Base-by-base conservation (phyloP, 208 protist species). In the Acanthamoeba healyi region DNA sequence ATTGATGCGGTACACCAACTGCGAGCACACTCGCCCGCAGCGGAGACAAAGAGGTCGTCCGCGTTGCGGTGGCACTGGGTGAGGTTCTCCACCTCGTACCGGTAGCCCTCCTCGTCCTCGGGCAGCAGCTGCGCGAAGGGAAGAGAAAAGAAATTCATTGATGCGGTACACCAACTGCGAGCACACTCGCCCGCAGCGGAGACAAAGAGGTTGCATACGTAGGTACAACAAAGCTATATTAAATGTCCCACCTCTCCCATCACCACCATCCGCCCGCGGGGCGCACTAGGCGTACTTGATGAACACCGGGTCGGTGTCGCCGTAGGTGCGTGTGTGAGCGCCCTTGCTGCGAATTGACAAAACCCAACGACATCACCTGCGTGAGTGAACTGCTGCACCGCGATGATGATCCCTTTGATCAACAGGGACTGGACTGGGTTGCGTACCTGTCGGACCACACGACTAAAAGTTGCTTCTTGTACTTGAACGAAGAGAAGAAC, bases 381-480 rank as follows among this genome's bases (percentile, higher is more conserved):
- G 65, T 24, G 17, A 3, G 61, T n/a, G 61, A 70, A 36, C 32
- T 12, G 32, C 1, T 36, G 24, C 0, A 34, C 1, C 3, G 54
- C 51, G 22, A 56, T 56, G 22, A 7, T 6, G 51, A 0, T n/a
- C 5, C 22, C 19, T 15, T 61, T 58, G 51, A n/a, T 0, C 14
- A 29, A 17, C 0, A 70, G 61, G 61, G 61, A 34, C 7, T 6
- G 61, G 14, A 12, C 7, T 12, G 24, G 19, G 1, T 4, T 40
- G n/a, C 61, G 10, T 17, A 79, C 70, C 61, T 92, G 87, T 92
- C 87, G 26, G 87, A 67, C 87, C 87, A 92, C 24, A 92, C 87
- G 3, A 92, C 36, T 3, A 74, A 9, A 15, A 92, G 87, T 32
- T 92, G 87, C 61, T 89, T 89, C 44, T 65, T 56, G 81, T 51